phyloP scores from a whole-genome alignment of 2,329 filamentous ascomycete species.

The Fusarium bactridioides region DNA sequence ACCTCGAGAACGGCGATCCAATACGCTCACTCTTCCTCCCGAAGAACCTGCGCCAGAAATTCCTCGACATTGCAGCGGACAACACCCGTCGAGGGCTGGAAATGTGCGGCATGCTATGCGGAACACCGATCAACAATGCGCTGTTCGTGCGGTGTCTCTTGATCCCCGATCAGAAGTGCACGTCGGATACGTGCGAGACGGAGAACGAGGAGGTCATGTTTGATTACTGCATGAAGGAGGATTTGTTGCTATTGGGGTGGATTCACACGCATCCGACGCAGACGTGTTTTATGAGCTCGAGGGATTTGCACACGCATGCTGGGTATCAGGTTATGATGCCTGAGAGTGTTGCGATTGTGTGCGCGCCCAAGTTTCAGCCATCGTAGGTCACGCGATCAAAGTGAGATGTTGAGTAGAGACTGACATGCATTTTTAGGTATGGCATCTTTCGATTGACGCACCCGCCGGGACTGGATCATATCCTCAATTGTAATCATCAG shows the following conservation, averaged over 20 bases:
- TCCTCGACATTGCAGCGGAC: conserved; percentile 74
- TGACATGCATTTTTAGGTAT: conserved; percentile 63
- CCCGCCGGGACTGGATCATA: conserved; percentile 86
- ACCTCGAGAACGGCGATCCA: conserved; percentile 87
- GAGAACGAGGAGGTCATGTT: conserved; percentile 85
- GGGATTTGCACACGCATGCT: conserved; percentile 91
- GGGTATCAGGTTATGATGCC: conserved; percentile 97
- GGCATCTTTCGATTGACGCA: conserved; percentile 94
- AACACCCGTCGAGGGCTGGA: conserved; percentile 88
- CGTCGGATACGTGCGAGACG: conserved; percentile 93
- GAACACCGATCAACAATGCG: conserved; percentile 89
- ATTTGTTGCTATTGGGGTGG: conserved; percentile 90
- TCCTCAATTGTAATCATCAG: conserved; percentile 78
- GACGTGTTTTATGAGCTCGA: conserved; percentile 96
- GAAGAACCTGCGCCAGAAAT: conserved; percentile 73
- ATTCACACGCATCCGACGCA: conserved; percentile 98
- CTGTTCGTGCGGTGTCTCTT: conserved; percentile 89
- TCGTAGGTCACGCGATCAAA: conserved; percentile 60
- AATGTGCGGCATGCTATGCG: conserved; percentile 94
- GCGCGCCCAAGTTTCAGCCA: conserved; percentile 81
- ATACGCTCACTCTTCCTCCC: conserved; percentile 91
- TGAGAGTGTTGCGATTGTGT: conserved; percentile 96
- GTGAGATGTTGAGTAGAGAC: neutral
- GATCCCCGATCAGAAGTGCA: conserved; percentile 89
- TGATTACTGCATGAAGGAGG: conserved; percentile 86